Percentiles rank a stretch among this genome's conserved stretches.
These are phyloP conservation scores for Nematocida ironsii DNA, from an alignment of 371 early-diverging fungal genomes.

Conservation along the genomic window DNA sequence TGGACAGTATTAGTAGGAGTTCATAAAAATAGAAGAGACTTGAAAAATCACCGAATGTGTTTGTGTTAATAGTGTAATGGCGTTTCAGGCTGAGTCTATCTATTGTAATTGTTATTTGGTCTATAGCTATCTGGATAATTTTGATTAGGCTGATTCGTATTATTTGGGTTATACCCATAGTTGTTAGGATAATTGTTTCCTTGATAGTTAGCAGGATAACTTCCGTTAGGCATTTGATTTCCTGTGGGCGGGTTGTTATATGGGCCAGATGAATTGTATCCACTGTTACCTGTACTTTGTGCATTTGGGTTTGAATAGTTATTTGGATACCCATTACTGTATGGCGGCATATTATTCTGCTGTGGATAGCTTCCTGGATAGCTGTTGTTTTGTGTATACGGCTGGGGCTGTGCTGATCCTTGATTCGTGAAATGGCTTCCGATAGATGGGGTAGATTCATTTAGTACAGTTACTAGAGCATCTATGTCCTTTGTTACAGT, in stretches of 20 bases:
- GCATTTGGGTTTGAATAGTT: not conserved
- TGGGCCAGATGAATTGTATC: not conserved
- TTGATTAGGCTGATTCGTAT: not conserved
- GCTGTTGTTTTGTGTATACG: not conserved
- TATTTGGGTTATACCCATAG: not conserved
- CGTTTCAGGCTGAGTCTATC: too few relatives aligned
- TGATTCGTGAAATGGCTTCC: not conserved
- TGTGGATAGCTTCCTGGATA: not conserved
- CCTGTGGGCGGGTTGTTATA: not conserved
- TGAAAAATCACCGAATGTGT: too few relatives aligned
- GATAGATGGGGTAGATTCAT: not conserved
- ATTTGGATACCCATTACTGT: not conserved
- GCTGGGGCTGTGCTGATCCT: not conserved
- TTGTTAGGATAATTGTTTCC: not conserved
- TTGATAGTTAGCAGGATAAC: not conserved
- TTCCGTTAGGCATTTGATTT: not conserved
- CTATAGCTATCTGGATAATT: not conserved
- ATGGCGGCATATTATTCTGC: not conserved
- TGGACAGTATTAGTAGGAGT: too few relatives aligned
- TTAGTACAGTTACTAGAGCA: not conserved
- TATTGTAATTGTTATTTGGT: not conserved
- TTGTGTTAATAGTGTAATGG: too few relatives aligned
- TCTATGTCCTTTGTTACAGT: constrained; percentile 1
- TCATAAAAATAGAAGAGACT: too few relatives aligned
- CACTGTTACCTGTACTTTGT: not conserved